A percentile compares a stretch with the other conserved stretches of the same genome.
Evolutionary conservation across 2,329 filamentous ascomycete genomes (phyloP).

Genomic region (Pezicula neosporulosa): DNA sequence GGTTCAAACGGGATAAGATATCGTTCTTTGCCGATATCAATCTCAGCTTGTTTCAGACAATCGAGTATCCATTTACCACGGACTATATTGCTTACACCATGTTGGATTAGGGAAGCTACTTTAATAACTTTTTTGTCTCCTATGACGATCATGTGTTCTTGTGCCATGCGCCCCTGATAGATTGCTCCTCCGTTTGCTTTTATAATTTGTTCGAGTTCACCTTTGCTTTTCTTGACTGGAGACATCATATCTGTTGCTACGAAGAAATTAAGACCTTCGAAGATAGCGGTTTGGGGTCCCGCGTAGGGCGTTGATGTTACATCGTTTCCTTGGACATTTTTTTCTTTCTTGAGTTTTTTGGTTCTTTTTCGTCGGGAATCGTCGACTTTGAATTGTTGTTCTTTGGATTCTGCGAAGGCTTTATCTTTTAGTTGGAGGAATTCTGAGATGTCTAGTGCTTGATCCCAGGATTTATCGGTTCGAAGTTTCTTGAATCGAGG

Average conservation of each 20-base stretch:
- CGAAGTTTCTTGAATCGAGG: conserved; percentile 82
- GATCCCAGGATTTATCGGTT: conserved; percentile 80
- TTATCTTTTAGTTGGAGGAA: conserved; percentile 69
- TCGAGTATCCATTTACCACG: conserved; percentile 81
- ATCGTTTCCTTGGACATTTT: conserved; percentile 69
- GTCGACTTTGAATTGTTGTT: conserved; percentile 76
- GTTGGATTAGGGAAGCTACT: conserved; percentile 78
- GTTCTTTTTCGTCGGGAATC: conserved; percentile 54
- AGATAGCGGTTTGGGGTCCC: conserved; percentile 60
- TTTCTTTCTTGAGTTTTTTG: conserved; percentile 65
- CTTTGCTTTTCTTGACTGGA: conserved; percentile 72
- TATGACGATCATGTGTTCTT: conserved; percentile 64
- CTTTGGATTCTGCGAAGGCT: conserved; percentile 66
- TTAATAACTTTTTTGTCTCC: conserved; percentile 80
- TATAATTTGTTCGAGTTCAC: conserved; percentile 74
- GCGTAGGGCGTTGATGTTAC: conserved; percentile 47
- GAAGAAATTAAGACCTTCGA: conserved; percentile 76
- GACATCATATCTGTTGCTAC: conserved; percentile 73
- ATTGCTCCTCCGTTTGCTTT: conserved; percentile 80
- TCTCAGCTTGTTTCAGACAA: conserved; percentile 48
- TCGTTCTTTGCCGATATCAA: conserved; percentile 46
- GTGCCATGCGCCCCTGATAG: conserved; percentile 67
- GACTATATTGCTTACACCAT: conserved; percentile 67
- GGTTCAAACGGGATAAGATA: conserved; percentile 61
- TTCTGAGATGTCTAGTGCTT: conserved; percentile 72